phyloP scores from a whole-genome alignment of 2,329 filamentous ascomycete species.

The Colletotrichum sp. region DNA sequence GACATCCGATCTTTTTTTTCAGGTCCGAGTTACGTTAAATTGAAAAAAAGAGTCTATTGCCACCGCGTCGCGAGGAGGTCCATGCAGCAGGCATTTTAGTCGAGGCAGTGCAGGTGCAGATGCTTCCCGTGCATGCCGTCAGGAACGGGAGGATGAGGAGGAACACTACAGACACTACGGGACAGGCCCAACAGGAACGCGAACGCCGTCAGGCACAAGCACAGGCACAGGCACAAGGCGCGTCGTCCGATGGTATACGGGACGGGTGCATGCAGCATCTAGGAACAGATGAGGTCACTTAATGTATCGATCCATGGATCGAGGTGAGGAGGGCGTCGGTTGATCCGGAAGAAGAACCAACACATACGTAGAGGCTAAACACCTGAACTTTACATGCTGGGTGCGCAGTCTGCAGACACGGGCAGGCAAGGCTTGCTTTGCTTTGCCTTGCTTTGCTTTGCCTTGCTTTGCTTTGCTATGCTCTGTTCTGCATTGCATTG shows the following conservation, averaged over 20 bases:
- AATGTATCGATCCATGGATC: not conserved
- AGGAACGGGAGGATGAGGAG: not conserved
- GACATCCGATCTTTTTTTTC: conserved; percentile 17
- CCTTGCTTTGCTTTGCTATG: not conserved
- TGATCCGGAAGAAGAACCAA: not conserved
- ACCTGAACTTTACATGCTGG: not conserved
- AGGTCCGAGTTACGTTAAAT: conserved; percentile 4
- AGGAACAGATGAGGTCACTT: not conserved
- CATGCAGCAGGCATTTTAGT: conserved; percentile 11
- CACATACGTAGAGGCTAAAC: not conserved
- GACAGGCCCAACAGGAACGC: not conserved
- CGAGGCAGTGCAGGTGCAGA: not conserved
- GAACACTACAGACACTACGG: not conserved
- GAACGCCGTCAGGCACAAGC: not conserved
- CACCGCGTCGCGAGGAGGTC: conserved; percentile 14
- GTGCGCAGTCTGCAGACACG: not conserved
- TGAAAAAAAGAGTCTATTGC: not conserved
- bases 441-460: too few species aligned
- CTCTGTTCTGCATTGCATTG: not conserved
- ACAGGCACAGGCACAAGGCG: not conserved
- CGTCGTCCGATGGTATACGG: not conserved
- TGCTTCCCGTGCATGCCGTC: conserved; percentile 1
- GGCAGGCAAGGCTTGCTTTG: not conserved
- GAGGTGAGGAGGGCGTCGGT: not conserved
- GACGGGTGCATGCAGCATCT: not conserved